Percentiles rank a stretch among this genome's conserved stretches.
phyloP scores from a whole-genome alignment of 352 stramenopile species.

The Globisporangium heterothallicum region DNA sequence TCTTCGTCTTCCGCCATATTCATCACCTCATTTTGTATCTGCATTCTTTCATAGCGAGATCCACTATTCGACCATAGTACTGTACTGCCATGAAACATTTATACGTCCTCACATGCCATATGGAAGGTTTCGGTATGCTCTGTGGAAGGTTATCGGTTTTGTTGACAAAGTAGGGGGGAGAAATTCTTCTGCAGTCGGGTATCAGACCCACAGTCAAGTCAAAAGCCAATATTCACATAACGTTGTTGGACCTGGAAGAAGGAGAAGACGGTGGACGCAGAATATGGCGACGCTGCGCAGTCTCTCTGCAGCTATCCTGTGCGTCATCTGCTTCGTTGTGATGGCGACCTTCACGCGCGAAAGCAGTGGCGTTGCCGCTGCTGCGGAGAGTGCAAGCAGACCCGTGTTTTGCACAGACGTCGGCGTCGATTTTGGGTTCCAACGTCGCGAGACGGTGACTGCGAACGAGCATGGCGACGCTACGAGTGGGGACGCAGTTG shows the following conservation, averaged over 20 bases:
- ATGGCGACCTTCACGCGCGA: not conserved
- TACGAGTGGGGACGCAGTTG: conserved; percentile 1
- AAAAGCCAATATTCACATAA: too few species aligned
- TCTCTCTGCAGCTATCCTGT: not conserved
- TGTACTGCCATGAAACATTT: not conserved
- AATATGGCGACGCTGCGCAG: too few species aligned
- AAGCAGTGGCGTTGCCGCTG: not conserved
- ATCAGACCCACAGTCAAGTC: too few species aligned
- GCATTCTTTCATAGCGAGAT: not conserved
- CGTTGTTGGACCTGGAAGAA: too few species aligned
- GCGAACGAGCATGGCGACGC: not conserved
- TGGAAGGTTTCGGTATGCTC: not conserved
- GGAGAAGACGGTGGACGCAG: too few species aligned
- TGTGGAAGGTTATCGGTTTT: not conserved
- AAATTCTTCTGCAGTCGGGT: too few species aligned
- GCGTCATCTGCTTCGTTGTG: not conserved
- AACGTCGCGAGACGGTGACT: conserved; percentile 16
- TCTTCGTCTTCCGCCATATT: conserved; percentile 2
- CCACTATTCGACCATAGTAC: conserved; percentile 12
- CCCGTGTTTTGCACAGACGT: conserved; percentile 37
- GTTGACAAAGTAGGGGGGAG: not conserved
- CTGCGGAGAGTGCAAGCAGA: conserved; percentile 5
- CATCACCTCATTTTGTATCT: not conserved
- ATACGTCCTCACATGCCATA: not conserved
- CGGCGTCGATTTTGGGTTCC: conserved; percentile 41